Conservation (phyloP, 345 rosid genomes). For the Euphorbia lathyris region DNA sequence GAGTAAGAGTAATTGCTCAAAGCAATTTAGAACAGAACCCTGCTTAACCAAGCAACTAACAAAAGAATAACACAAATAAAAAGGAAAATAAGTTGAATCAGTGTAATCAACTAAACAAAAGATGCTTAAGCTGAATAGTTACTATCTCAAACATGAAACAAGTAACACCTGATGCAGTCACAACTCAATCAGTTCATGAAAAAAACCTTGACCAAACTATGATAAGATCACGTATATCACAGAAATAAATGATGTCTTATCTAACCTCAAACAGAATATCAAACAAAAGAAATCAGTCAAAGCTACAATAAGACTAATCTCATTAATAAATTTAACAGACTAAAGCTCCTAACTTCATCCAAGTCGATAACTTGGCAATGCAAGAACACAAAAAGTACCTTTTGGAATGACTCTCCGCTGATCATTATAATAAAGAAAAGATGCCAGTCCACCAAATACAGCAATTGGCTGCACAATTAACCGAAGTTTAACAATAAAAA, state of each 20-base stretch:
- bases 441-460: slow-evolving; percentile 51
- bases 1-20: background rate
- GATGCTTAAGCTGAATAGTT: background rate
- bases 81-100: background rate
- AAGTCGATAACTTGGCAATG: background rate
- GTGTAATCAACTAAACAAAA: background rate
- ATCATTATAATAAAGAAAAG: slow-evolving; percentile 67
- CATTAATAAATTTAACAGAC: background rate
- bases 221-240: no score
- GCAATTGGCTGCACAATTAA: slow-evolving; percentile 54
- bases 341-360: background rate
- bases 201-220: background rate
- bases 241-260: no score
- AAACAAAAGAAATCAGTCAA: background rate
- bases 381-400: slow-evolving; percentile 38
- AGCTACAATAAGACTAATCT: background rate
- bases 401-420: slow-evolving; percentile 64
- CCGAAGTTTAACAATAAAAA: background rate
- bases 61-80: background rate
- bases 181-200: background rate
- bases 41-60: slow-evolving; percentile 1
- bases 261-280: background rate
- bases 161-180: background rate
- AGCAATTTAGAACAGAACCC: background rate
- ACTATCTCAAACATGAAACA: background rate